Evolutionary conservation across 2,329 filamentous ascomycete species (phyloP), one percentile per base, ranked within the genome.

Genomic region (Claviceps humidiphila): DNA sequence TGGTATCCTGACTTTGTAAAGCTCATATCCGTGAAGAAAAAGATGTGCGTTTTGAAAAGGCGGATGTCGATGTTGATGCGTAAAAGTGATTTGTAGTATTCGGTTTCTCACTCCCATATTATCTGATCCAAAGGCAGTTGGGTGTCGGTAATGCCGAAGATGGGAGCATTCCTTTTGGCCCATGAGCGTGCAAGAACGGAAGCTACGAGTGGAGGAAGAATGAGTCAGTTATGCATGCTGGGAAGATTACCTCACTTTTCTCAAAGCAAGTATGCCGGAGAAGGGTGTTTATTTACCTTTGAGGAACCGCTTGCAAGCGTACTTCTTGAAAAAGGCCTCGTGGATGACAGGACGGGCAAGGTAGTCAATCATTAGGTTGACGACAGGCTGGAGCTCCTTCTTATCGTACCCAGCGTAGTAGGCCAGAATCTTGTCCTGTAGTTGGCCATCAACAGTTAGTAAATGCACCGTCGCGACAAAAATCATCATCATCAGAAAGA

Each of bases 241-340:
- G 16, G n/a, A 40, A 40, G 14, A 42, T 42, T 2, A 9, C 14
- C 40, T 9, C 17, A 17, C 40, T 17, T 17, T 17, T 17, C n/a
- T 40, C 38, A n/a, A 40, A 40, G 38, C 14, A 40, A 11, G 30
- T 34, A 34, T 34, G 30, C 30, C 30, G 22, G 17, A 1, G 7
- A 9, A 5, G 14, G 14, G 3, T 8, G 13, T 5, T 20, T n/a
- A 61, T 78, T 72, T 82, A 95, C 91, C 90, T 75, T 98, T 98
- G 62, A 97, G 74, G 73, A 97, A 98, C 73, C 95, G 96, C 77
- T 97, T 98, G 80, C 89, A 95, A 53, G 93, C 93, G 68, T 98
- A 98, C 72, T 98, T 98, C 80, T 95, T 95, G 78, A 96, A 97
- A 77, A 98, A 96, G 40, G 93, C 94, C 67, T 97, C 91, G 64